These are phyloP conservation scores for Delitschia confertaspora DNA, from an alignment of 495 filamentous ascomycete species.

Conservation along the genomic window DNA sequence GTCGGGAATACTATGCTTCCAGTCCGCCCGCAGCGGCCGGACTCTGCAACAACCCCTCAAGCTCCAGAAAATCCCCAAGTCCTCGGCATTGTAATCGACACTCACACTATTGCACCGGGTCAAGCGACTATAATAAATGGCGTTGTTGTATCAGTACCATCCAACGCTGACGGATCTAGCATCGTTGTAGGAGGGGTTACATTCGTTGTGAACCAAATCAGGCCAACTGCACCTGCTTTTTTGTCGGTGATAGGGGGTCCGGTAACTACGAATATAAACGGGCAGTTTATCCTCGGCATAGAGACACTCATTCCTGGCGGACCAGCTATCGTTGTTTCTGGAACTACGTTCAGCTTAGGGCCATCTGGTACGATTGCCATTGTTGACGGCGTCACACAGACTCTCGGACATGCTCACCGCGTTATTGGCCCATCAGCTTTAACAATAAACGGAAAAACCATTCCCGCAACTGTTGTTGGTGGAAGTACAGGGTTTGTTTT, in stretches of 20 bases:
- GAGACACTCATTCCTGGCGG: constrained; percentile 19
- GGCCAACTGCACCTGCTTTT: constrained; percentile 9
- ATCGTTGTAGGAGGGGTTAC: constrained; percentile 21
- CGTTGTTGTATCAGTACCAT: constrained; percentile 8
- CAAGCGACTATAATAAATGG: constrained; percentile 16
- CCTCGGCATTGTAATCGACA: constrained; percentile 13
- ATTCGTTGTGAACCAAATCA: constrained; percentile 14
- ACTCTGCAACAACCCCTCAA: too few relatives aligned
- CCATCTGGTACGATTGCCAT: constrained; percentile 25
- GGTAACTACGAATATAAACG: constrained; percentile 22
- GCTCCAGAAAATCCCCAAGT: neutral
- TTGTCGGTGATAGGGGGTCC: constrained; percentile 18
- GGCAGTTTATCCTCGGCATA: constrained; percentile 20
- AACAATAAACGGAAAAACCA: constrained; percentile 25
- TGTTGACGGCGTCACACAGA: constrained; percentile 22
- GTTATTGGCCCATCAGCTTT: constrained; percentile 19
- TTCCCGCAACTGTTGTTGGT: constrained; percentile 25
- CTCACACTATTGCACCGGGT: constrained; percentile 12
- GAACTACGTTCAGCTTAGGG: constrained; percentile 18
- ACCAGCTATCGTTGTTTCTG: constrained; percentile 12
- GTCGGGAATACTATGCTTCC: constrained; percentile 9
- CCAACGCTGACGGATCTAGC: constrained; percentile 5
- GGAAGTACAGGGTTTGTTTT: constrained; percentile 5
- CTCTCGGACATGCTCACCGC: constrained; percentile 11
- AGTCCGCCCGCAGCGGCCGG: constrained; percentile 4